Conservation (phyloP, 106 monocot species). For the Xerophyta viscosa region DNA sequence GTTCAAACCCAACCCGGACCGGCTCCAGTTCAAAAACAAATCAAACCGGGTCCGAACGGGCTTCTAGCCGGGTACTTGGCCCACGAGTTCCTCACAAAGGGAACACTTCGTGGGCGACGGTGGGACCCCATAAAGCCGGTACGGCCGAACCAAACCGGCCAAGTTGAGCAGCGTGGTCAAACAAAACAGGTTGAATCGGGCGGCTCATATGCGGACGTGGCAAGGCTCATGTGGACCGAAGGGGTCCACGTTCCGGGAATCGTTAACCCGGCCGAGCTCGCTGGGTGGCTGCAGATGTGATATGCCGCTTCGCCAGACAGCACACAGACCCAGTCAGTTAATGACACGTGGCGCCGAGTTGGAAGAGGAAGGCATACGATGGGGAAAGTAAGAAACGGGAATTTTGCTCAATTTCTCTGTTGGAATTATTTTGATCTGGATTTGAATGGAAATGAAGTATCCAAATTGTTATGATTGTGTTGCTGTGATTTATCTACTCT, state of each 20-base stretch:
- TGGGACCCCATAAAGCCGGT: conserved; percentile 9
- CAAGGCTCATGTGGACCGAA: conserved; percentile 33
- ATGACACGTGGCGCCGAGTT: neutral
- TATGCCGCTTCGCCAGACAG: neutral
- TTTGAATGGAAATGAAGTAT: too few relatives aligned
- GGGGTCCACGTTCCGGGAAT: conserved; percentile 50
- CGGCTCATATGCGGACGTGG: conserved; percentile 25
- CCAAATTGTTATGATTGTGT: too few relatives aligned
- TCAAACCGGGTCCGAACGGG: conserved; percentile 20
- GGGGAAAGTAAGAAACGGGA: too few relatives aligned
- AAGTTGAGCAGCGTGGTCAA: neutral
- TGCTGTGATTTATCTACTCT: too few relatives aligned
- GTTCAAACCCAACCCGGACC: conserved; percentile 2
- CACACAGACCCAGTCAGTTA: neutral
- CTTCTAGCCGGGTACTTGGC: conserved; percentile 81
- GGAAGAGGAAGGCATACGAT: too few relatives aligned
- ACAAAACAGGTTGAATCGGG: neutral
- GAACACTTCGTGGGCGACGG: conserved; percentile 42
- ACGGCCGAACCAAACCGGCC: neutral
- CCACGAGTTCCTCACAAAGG: conserved; percentile 75
- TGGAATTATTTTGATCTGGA: too few relatives aligned
- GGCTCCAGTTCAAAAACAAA: neutral
- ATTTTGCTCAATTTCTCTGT: too few relatives aligned
- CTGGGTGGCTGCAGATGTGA: conserved; percentile 40
- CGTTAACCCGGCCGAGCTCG: conserved; percentile 61